phyloP scores from a whole-genome alignment of 257 asterid genomes.

The Nicotiana noctiflora region DNA sequence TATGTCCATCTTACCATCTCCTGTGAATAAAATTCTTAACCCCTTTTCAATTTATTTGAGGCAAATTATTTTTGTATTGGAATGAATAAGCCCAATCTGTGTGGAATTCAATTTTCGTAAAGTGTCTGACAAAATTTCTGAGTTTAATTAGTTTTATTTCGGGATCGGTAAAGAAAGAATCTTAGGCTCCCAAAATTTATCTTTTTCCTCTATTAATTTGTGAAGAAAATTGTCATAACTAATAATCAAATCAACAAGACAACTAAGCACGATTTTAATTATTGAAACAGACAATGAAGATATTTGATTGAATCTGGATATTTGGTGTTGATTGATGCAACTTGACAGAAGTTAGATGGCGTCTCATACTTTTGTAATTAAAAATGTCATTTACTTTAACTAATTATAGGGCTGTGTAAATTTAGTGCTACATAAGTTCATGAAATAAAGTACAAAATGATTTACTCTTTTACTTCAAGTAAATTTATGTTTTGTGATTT shows the following conservation, averaged over 20 bases:
- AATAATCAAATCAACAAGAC: slow-evolving; percentile 18
- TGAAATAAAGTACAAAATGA: too few species aligned
- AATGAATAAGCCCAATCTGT: too few species aligned
- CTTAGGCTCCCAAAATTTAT: slow-evolving; percentile 29
- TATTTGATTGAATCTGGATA: slow-evolving; percentile 47
- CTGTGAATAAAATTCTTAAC: too few species aligned
- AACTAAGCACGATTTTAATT: slow-evolving; percentile 1
- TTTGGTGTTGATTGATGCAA: slow-evolving; percentile 44
- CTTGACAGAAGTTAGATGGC: slow-evolving; percentile 13
- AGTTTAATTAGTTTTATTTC: slow-evolving; percentile 9
- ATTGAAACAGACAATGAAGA: not conserved
- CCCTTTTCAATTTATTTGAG: too few species aligned
- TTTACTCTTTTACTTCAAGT: too few species aligned
- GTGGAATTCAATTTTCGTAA: too few species aligned
- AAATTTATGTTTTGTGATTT: too few species aligned
- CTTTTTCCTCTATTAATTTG: slow-evolving; percentile 13
- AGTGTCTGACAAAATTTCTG: slow-evolving; percentile 18
- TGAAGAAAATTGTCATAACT: slow-evolving; percentile 7
- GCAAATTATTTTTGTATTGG: too few species aligned
- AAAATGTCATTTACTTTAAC: not conserved
- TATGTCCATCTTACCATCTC: too few species aligned
- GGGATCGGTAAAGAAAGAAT: slow-evolving; percentile 64
- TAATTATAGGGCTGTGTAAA: not conserved
- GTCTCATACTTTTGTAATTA: not conserved
- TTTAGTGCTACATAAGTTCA: too few species aligned